Percentiles rank a stretch among this genome's conserved stretches.
These are phyloP conservation scores for Oryza brachyantha DNA, from an alignment of 176 grass and related monocot species.

Conservation along the genomic window DNA sequence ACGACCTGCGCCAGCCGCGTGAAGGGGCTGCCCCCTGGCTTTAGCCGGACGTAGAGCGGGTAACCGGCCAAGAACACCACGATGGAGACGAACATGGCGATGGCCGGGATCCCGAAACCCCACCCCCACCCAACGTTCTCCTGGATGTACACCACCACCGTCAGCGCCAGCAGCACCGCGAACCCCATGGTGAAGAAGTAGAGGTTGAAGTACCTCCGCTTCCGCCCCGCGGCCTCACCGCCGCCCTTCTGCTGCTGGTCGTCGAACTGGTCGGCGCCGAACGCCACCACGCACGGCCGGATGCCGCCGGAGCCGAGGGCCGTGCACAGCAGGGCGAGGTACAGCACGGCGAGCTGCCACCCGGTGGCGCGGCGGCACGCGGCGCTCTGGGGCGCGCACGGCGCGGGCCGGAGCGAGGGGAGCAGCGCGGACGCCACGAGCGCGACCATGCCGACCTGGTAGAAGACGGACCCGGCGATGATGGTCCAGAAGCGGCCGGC, in stretches of 20 bases:
- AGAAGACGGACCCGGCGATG: conserved; percentile 52
- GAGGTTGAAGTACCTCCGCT: conserved; percentile 72
- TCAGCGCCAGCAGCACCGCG: conserved; percentile 51
- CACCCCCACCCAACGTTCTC: conserved; percentile 65
- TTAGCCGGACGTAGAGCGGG: conserved; percentile 45
- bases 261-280: conserved; percentile 74
- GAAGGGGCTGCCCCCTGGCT: conserved; percentile 55
- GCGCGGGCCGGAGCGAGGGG: conserved; percentile 36
- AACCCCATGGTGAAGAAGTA: conserved; percentile 71
- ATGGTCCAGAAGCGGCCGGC: conserved; percentile 77
- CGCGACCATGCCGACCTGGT: conserved; percentile 59
- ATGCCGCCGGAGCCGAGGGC: conserved; percentile 67
- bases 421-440: conserved; percentile 56
- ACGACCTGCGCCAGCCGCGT: conserved; percentile 44
- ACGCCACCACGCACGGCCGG: conserved; percentile 62
- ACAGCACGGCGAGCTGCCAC: conserved; percentile 48
- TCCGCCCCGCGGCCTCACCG: conserved; percentile 20
- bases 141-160: conserved; percentile 70
- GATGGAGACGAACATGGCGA: conserved; percentile 52
- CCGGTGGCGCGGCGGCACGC: conserved; percentile 40
- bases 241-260: background rate
- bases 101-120: conserved; percentile 56
- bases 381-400: conserved; percentile 1
- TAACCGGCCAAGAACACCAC: conserved; percentile 45
- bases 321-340: conserved; percentile 49